Conservation (phyloP, 2,329 filamentous ascomycete species). For the Sporothrix humicola region DNA sequence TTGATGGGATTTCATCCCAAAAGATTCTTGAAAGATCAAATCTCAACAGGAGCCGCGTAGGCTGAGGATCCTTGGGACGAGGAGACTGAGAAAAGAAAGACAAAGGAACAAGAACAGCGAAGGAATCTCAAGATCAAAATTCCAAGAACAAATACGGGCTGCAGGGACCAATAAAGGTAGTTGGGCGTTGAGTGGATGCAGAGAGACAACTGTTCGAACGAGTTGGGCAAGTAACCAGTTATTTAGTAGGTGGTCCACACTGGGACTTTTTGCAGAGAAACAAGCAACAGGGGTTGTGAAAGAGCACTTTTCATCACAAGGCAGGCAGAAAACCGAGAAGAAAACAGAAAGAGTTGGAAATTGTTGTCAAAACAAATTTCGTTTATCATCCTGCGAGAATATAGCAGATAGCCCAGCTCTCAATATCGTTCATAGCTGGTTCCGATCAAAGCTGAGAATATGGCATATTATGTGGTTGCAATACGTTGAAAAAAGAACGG, state of each 20-base stretch:
- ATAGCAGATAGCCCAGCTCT: background rate
- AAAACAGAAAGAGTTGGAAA: slow-evolving; percentile 1
- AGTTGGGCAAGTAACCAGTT: background rate
- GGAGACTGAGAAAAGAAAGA: too few species aligned
- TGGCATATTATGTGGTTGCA: background rate
- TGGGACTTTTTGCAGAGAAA: background rate
- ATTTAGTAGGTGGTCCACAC: background rate
- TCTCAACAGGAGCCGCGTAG: slow-evolving; percentile 1
- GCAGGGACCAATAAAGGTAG: background rate
- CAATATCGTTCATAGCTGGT: background rate
- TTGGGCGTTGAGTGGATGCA: slow-evolving; percentile 13
- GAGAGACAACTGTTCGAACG: background rate
- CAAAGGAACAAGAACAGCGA: background rate
- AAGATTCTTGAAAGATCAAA: background rate
- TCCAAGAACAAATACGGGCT: background rate
- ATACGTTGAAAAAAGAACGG: background rate
- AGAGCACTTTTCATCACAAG: background rate
- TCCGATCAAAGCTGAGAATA: background rate
- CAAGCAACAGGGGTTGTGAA: slow-evolving; percentile 3
- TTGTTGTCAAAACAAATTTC: background rate
- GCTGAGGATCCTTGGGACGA: background rate
- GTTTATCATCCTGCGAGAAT: slow-evolving; percentile 8
- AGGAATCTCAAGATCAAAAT: background rate
- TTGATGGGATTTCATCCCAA: background rate
- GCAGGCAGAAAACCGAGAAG: background rate